Percentiles rank a stretch among this genome's conserved stretches.
These are phyloP conservation scores for Nicotiana paniculata DNA, from an alignment of 257 asterid species.

Conservation along the genomic window DNA sequence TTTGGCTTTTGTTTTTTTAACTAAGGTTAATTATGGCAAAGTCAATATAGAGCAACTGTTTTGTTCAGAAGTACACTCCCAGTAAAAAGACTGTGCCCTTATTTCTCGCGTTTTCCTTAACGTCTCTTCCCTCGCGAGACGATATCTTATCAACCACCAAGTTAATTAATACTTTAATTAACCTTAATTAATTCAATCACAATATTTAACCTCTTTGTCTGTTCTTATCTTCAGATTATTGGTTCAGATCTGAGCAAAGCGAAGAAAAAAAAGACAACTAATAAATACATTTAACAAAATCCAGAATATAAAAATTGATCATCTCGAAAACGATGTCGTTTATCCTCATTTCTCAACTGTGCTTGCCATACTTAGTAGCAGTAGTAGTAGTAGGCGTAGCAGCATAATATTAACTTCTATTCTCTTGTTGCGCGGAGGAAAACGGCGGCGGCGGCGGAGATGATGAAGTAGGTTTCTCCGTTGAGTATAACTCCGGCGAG, in stretches of 20 bases:
- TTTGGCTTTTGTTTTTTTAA: background rate
- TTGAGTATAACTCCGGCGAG: background rate
- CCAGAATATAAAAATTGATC: background rate
- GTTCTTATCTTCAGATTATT: background rate
- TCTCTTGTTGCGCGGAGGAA: background rate
- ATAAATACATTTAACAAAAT: background rate
- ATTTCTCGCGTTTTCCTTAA: background rate
- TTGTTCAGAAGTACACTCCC: background rate
- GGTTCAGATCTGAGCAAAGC: constrained; percentile 8
- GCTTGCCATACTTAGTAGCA: background rate
- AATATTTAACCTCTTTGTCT: background rate
- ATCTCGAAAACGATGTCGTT: background rate
- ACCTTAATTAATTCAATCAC: background rate
- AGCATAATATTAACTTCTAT: background rate
- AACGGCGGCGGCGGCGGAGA: background rate
- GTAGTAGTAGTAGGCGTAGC: background rate
- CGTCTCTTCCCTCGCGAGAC: background rate
- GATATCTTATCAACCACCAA: background rate
- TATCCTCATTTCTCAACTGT: background rate
- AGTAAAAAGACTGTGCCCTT: constrained; percentile 7
- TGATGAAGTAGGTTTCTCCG: background rate
- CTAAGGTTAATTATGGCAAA: background rate
- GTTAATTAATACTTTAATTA: too few species aligned
- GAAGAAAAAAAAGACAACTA: background rate
- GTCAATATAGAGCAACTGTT: background rate